A percentile compares a stretch with the other conserved stretches of the same genome.
phyloP scores from a whole-genome alignment of 2,329 filamentous ascomycete genomes.

The Fusarium anguioides region DNA sequence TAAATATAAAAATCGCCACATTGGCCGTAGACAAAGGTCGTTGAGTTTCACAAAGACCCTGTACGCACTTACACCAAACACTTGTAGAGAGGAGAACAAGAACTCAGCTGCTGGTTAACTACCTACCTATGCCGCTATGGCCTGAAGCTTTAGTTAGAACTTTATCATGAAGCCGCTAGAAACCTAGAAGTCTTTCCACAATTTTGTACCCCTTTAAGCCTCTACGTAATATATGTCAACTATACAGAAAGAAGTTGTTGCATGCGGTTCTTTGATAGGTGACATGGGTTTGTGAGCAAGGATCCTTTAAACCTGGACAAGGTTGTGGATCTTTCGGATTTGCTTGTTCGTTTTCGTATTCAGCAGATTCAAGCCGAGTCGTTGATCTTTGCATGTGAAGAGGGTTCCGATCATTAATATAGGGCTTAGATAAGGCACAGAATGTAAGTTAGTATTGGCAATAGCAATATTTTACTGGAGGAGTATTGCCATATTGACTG shows the following conservation, averaged over 20 bases:
- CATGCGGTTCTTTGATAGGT: neutral
- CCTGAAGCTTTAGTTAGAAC: no score
- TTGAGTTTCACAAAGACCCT: no score
- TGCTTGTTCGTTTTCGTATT: constrained; percentile 26
- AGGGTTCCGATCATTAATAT: neutral
- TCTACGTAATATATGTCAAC: neutral
- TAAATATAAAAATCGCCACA: neutral
- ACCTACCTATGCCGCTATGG: no score
- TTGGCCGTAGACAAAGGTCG: neutral
- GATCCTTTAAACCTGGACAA: neutral
- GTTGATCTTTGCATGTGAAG: constrained; percentile 23
- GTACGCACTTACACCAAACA: neutral
- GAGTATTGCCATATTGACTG: no score
- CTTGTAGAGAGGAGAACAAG: neutral
- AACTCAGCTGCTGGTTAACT: neutral
- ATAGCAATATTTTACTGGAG: neutral
- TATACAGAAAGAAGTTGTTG: neutral
- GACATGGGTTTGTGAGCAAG: constrained; percentile 11
- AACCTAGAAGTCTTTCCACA: no score
- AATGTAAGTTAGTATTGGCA: neutral
- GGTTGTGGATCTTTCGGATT: constrained; percentile 8
- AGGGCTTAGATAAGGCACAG: neutral
- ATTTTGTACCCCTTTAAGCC: neutral
- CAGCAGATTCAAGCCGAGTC: neutral
- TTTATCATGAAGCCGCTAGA: no score